Evolutionary conservation across 1,284 basidiomycete genomes (phyloP).

Genomic region (Grifola frondosa): DNA sequence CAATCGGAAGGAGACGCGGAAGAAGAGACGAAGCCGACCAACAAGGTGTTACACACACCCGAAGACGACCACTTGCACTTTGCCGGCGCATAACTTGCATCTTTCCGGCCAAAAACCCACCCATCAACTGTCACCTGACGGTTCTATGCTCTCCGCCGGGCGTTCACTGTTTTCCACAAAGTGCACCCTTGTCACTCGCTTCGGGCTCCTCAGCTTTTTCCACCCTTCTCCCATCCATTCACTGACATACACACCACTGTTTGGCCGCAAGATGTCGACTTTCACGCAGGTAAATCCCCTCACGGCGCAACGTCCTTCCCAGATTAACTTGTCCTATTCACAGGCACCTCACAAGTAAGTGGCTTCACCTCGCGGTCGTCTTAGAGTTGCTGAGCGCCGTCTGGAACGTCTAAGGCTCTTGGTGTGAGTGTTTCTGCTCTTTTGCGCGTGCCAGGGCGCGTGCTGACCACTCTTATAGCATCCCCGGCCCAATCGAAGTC

Average conservation of each 20-base stretch:
- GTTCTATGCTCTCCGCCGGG: conserved; percentile 25
- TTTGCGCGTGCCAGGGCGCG: not conserved
- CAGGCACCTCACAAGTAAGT: conserved; percentile 69
- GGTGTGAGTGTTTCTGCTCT: conserved; percentile 45
- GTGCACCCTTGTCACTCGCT: conserved; percentile 13
- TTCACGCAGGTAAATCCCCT: conserved; percentile 31
- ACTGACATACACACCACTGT: conserved; percentile 1
- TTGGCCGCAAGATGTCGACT: conserved; percentile 28
- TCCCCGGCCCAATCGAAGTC: conserved; percentile 84
- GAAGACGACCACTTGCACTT: conserved; percentile 4
- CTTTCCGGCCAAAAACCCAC: no score
- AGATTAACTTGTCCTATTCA: conserved; percentile 2
- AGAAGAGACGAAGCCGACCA: no score
- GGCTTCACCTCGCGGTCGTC: not conserved
- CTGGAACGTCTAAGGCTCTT: conserved; percentile 47
- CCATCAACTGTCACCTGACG: conserved; percentile 20
- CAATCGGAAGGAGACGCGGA: no score
- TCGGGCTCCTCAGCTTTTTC: conserved; percentile 8
- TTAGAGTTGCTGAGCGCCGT: conserved; percentile 11
- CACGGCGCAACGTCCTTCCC: not conserved
- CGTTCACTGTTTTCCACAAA: no score
- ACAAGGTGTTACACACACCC: no score
- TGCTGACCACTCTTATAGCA: conserved; percentile 38
- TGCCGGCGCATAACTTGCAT: no score
- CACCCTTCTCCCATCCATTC: conserved; percentile 6